Percentiles rank a stretch among this genome's conserved stretches.
Conservation (phyloP, 2,329 filamentous ascomycete species). For the Tolypocladium nubicola region DNA sequence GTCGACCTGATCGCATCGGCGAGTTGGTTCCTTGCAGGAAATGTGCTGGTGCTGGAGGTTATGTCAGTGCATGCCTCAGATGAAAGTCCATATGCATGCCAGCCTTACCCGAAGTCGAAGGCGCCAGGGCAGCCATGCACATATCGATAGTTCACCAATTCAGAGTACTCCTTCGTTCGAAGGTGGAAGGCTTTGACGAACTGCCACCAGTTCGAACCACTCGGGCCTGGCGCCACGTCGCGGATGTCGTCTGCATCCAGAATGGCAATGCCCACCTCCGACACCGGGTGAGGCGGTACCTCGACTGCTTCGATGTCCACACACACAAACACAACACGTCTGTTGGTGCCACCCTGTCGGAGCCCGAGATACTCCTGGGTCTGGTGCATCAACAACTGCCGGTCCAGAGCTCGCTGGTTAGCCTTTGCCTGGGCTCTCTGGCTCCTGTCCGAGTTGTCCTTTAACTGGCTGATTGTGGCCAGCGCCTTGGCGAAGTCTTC, state of each 20-base stretch:
- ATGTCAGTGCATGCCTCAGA: constrained; percentile 5
- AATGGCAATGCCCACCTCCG: constrained; percentile 76
- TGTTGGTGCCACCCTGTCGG: constrained; percentile 4
- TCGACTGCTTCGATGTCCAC: constrained; percentile 83
- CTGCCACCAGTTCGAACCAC: constrained; percentile 55
- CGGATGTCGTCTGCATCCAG: constrained; percentile 57
- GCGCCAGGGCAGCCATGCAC: constrained; percentile 61
- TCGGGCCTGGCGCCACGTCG: constrained; percentile 45
- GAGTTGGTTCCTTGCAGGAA: constrained; percentile 24
- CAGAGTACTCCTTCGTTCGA: constrained; percentile 57
- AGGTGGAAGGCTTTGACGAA: constrained; percentile 65
- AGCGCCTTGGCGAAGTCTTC: background rate
- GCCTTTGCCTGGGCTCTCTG: constrained; percentile 24
- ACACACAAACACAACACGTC: constrained; percentile 51
- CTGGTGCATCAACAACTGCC: constrained; percentile 48
- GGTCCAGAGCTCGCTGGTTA: constrained; percentile 32
- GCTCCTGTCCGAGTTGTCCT: background rate
- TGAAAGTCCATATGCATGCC: background rate
- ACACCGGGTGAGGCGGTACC: constrained; percentile 51
- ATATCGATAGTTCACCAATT: constrained; percentile 56
- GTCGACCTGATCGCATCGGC: constrained; percentile 22
- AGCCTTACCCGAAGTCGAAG: constrained; percentile 65
- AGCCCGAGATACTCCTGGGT: constrained; percentile 64
- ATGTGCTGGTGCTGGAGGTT: constrained; percentile 27
- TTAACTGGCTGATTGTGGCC: background rate